Base-by-base conservation (phyloP, 306 rosid genomes). In the Vicia villosa region DNA sequence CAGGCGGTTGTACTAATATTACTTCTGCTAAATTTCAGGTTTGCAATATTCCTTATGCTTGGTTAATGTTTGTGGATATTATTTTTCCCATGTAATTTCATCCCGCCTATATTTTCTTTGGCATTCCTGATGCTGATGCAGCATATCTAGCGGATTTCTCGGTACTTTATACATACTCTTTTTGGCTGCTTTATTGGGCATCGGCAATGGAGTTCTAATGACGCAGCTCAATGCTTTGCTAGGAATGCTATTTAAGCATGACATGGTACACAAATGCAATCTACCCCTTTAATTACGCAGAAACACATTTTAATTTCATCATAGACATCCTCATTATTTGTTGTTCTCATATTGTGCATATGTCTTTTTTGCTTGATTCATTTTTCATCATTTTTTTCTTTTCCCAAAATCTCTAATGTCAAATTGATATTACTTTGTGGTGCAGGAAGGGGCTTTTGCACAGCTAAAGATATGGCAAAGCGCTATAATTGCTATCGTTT, bases 401-500 rank as follows among this genome's bases (percentile, higher is more conserved):
- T 34, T 34, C 38, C 10, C 38, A 7, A 34, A 6, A 7, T 34
- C 38, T 34, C 10, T 34, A 34, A 78, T 64, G 36, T 32, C 28
- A 40, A 72, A 42, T 73, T 16, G 38, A 34, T 76, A 56, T 72
- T 77, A 45, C 59, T 65, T 75, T 70, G 72, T 17, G 59, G 71
- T 32, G 72, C 83, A 92, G 98, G 98, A 90, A 81, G 98, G 98
- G 72, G 97, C 97, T 41, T 93, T 94, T 73, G 91, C 98, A 8
- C 98, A 94, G 84, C 74, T 88, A 30, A 90, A 90, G 86, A 86
- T 90, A 73, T 93, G 98, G 98, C 98, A 90, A 83, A 81, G 94
- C 10, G 94, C 88, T 42, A 63, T 90, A 4, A 93, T 77, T 60
- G 81, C 97, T 51, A 38, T 71, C 1, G 73, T 93, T 42, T 93